Evolutionary conservation across 345 rosid genomes (phyloP).

Genomic region (Turnera subulata): DNA sequence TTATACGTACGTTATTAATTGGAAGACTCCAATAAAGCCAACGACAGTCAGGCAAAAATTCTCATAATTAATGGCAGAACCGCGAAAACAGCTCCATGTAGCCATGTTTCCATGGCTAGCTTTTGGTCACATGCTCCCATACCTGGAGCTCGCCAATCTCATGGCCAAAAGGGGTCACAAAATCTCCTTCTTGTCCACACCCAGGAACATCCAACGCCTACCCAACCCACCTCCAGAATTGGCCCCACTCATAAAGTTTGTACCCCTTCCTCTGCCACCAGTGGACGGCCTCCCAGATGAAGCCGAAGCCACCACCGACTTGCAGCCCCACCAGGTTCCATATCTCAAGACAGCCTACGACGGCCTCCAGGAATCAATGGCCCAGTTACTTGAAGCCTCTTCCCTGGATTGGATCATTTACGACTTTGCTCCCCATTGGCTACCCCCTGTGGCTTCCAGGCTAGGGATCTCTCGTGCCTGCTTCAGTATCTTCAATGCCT

Average conservation of each 20-base stretch:
- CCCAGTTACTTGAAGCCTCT: not conserved
- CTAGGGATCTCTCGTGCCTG: not conserved
- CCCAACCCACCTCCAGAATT: conserved; percentile 7
- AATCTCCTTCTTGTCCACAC: conserved; percentile 11
- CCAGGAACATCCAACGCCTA: conserved; percentile 12
- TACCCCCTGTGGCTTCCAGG: not conserved
- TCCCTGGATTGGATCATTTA: not conserved
- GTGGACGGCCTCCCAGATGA: not conserved
- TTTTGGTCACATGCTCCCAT: conserved; percentile 21
- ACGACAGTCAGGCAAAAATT: no score
- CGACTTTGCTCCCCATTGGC: not conserved
- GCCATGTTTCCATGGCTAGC: conserved; percentile 24
- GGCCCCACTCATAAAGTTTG: not conserved
- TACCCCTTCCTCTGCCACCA: not conserved
- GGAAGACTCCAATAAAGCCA: no score
- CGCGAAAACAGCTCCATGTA: conserved; percentile 18
- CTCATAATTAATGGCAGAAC: no score
- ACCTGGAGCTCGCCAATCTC: conserved; percentile 11
- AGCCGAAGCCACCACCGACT: not conserved
- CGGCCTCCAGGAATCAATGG: not conserved
- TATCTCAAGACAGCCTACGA: not conserved
- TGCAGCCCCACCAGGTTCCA: not conserved
- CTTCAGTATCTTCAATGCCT: not conserved
- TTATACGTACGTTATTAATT: no score
- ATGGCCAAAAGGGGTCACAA: conserved; percentile 16